Base-by-base conservation (phyloP, 2,329 filamentous ascomycete species). In the Aspergillus thermomutatus region DNA sequence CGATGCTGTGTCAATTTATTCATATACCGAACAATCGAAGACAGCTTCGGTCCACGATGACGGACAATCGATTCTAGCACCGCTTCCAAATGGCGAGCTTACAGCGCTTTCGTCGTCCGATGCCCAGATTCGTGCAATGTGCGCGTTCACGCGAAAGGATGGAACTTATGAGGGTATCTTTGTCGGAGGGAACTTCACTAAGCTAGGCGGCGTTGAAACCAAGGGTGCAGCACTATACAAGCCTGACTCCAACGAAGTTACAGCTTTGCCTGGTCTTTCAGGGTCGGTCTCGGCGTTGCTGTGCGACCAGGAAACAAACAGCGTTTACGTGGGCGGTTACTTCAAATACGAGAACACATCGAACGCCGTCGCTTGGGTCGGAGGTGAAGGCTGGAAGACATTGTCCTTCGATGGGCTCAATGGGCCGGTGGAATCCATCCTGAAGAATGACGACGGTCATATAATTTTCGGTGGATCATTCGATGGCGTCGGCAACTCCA, bases 351-450 rank as follows among this genome's bases (percentile, higher is more conserved):
- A 79, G 40, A 91, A 94, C 69, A 94, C 92, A 6, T 91, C 88
- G 26, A 97, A 99, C 72, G 95, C 93, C 5, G 88, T 97, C 64
- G 84, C 89, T 11, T 97, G 91, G 91, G 80, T 83, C 25, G 80
- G 80, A 26, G 83, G 79, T 9, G 78, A 85, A 28, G 86, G 84
- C 50, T 97, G 90, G 88, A 83, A 83, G 21, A 89, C 91, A 67
- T 77, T 99, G 55, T 89, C 93, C 2, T 99, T 99, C 77, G 86
- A 87, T 43, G 95, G 95, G 23, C 96, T 99, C 77, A 97, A 97
- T 75, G 92, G 92, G 26, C 91, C 91, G 2, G 92, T 99, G 52
- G 85, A 85, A 60, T 89, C 92, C 40, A 97, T 99, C 64, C 82
- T 86, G 51, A 92, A 91, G 75, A 85, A 87, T 21, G 81, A 87